Evolutionary conservation across 208 protist species (phyloP).

Genomic region (Trypanosoma brucei): DNA sequence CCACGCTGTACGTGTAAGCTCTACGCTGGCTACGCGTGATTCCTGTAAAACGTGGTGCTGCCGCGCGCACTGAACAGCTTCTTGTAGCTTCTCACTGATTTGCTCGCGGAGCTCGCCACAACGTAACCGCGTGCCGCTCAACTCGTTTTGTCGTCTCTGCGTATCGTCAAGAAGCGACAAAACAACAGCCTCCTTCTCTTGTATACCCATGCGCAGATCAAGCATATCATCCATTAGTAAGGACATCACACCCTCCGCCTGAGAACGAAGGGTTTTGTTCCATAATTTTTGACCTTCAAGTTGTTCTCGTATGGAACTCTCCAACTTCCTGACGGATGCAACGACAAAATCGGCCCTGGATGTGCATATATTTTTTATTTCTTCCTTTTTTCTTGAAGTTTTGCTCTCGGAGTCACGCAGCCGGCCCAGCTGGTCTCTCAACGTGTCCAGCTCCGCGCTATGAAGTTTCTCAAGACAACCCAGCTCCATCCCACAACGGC

Average conservation of each 20-base stretch:
- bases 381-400: constrained; percentile 1
- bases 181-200: constrained; percentile 40
- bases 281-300: constrained; percentile 4
- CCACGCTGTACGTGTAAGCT: constrained; percentile 44
- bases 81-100: constrained; percentile 18
- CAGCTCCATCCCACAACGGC: constrained; percentile 32
- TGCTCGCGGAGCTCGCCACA: constrained; percentile 26
- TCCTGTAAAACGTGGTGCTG: constrained; percentile 41
- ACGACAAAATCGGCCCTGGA: constrained; percentile 15
- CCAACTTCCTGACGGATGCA: constrained; percentile 21
- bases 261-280: constrained; percentile 6
- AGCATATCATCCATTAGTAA: constrained; percentile 19
- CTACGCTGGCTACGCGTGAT: constrained; percentile 36
- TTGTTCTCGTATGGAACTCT: constrained; percentile 18
- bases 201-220: constrained; percentile 25
- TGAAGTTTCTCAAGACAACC: constrained; percentile 38
- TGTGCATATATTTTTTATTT: constrained; percentile 17
- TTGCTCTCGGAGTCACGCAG: constrained; percentile 23
- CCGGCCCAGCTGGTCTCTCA: constrained; percentile 39
- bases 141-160: constrained; percentile 18
- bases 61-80: constrained; percentile 39
- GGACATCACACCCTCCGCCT: constrained; percentile 11
- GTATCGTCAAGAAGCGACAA: constrained; percentile 19
- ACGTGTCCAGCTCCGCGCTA: constrained; percentile 28
- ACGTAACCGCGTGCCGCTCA: constrained; percentile 13